phyloP scores from a whole-genome alignment of 768 basidiomycete species.

The Amanita phalloides region DNA sequence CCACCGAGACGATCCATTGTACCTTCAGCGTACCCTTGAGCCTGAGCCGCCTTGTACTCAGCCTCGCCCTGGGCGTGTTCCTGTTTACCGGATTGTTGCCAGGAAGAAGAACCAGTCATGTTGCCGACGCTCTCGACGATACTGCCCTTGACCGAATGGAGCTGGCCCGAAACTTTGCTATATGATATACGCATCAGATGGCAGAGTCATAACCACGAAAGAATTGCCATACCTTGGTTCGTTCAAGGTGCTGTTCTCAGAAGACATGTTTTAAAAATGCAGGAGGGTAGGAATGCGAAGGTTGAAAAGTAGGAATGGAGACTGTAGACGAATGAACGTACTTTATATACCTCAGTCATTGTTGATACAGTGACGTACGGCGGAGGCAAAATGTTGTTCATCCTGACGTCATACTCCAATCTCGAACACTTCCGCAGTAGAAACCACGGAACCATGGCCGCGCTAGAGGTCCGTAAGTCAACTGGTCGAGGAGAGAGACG shows the following conservation, averaged over 20 bases:
- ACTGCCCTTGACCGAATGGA: conserved; percentile 31
- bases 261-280: neutral
- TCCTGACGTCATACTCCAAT: neutral
- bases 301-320: neutral
- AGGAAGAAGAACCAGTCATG: conserved; percentile 31
- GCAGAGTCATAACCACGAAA: neutral
- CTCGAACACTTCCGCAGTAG: neutral
- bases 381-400: neutral
- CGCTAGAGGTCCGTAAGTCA: too few species aligned
- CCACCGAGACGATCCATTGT: conserved; percentile 31
- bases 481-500: too few species aligned
- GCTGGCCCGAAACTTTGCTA: conserved; percentile 33
- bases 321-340: neutral
- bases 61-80: conserved; percentile 43
- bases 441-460: too few species aligned
- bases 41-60: conserved; percentile 38
- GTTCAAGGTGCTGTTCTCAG: neutral
- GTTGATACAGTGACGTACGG: neutral
- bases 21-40: conserved; percentile 40
- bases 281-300: neutral
- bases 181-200: neutral
- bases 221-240: neutral
- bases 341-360: neutral
- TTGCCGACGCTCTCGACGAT: conserved; percentile 33
- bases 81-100: conserved; percentile 37